A percentile compares a stretch with the other conserved stretches of the same genome.
These are phyloP conservation scores for Volvox reticuliferus DNA, from an alignment of 139 green algal species.

Conservation along the genomic window DNA sequence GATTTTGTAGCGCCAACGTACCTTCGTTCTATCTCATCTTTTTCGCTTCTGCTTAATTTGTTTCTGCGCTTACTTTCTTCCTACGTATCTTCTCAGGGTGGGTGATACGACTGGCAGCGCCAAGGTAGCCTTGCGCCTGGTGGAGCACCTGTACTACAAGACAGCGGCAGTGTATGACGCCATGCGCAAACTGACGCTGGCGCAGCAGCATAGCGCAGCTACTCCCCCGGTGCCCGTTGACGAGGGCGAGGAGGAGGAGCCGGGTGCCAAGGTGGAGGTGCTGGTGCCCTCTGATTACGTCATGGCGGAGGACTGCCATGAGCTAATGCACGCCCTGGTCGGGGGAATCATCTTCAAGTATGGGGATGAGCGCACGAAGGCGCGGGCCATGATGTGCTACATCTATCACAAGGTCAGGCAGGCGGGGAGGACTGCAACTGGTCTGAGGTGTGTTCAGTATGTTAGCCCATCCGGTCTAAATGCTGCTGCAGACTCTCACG, in stretches of 20 bases:
- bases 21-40: no score
- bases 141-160: conserved; percentile 99
- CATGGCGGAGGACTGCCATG: conserved; percentile 74
- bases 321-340: conserved; percentile 78
- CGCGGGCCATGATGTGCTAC: conserved; percentile 94
- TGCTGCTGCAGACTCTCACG: no score
- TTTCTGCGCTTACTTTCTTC: no score
- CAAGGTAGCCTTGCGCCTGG: conserved; percentile 79
- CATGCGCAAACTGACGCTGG: conserved; percentile 81
- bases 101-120: neutral
- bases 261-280: conserved; percentile 25
- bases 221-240: neutral
- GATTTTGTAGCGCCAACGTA: neutral
- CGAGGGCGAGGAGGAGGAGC: conserved; percentile 32
- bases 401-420: conserved; percentile 88
- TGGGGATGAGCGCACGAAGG: conserved; percentile 98
- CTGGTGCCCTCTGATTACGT: conserved; percentile 80
- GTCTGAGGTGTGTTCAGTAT: no score
- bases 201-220: conserved; percentile 63
- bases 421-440: no score
- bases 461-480: no score
- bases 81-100: neutral
- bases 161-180: conserved; percentile 85
- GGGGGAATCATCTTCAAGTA: conserved; percentile 83
- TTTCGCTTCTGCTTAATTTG: no score